These are phyloP conservation scores for Hypoxylon sp. DNA, from an alignment of 2,329 filamentous ascomycete genomes.

Conservation along the genomic window DNA sequence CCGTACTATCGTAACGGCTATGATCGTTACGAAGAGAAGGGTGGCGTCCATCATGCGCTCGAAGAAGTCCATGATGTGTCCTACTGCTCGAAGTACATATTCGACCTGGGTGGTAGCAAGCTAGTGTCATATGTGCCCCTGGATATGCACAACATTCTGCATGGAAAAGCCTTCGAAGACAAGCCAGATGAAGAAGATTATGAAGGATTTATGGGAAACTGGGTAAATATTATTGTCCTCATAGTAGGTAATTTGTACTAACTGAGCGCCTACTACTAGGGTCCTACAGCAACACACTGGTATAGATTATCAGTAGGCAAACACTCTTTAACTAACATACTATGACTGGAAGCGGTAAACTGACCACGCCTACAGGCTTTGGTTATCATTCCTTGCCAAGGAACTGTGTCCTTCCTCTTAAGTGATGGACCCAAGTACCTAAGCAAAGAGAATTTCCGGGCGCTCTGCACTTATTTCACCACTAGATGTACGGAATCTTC, in stretches of 20 bases:
- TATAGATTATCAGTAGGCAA: conserved; percentile 32
- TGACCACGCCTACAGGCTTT: conserved; percentile 22
- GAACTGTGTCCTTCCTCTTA: conserved; percentile 11
- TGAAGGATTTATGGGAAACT: conserved; percentile 50
- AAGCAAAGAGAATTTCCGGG: neutral
- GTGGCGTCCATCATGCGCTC: conserved; percentile 24
- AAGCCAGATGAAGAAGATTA: conserved; percentile 44
- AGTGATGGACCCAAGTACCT: neutral
- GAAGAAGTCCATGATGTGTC: conserved; percentile 26
- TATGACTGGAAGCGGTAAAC: neutral
- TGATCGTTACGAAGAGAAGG: conserved; percentile 6
- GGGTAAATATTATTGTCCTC: conserved; percentile 38
- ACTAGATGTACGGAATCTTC: neutral
- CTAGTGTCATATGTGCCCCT: conserved; percentile 40
- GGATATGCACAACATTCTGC: conserved; percentile 43
- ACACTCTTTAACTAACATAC: neutral
- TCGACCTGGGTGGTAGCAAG: conserved; percentile 47
- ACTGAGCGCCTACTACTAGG: conserved; percentile 13
- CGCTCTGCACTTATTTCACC: conserved; percentile 15
- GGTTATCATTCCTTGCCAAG: conserved; percentile 34
- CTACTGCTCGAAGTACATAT: conserved; percentile 45
- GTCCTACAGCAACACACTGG: conserved; percentile 2
- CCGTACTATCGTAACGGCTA: neutral
- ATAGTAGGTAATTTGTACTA: conserved; percentile 3
- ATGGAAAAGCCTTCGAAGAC: conserved; percentile 42